Base-by-base conservation (phyloP, 78 protist genomes). In the Cavenderia fasciculata region DNA sequence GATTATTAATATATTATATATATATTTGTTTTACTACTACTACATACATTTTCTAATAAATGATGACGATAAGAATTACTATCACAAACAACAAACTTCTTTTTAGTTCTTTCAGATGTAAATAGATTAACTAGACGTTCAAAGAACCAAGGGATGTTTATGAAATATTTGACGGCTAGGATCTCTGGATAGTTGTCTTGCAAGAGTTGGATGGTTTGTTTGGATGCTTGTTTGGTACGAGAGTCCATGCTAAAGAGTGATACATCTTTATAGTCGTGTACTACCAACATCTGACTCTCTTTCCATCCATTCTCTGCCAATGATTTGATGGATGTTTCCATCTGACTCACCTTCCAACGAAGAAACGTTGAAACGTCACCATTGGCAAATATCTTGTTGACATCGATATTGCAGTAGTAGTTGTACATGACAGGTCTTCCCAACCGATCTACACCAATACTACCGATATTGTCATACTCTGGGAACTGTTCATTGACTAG, bases 171-270 rank as follows among this genome's bases (percentile, higher is more conserved):
- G 8, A 38, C 47, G 11, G 61, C 65, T 16, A 82, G 10, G n/a
- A 68, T 52, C 68, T 82, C 90, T 11, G 90, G 90, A 23, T 82
- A 82, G 49, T 82, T 82, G 44, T 69, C 51, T 68, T 82, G 90
- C 0, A 82, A 40, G 5, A 61, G 11, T 27, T 16, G 23, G 29
- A 82, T 82, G 36, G 74, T 63, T 43, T 65, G 51, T 12, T 54
- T 52, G 0, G 63, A 43, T 2, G 90, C 76, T 19, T 56, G 70
- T 44, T 63, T 82, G 21, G 61, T 66, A 10, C 88, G 25, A 40
- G 47, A 27, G 36, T 79, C 88, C 66, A 66, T 65, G 25, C 61
- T 31, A 43, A 68, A 56, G 54, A 82, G 36, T 10, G 90, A 82
- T 14, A 70, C 74, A 56, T 63, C 90, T 43, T 82, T 65, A 16